Evolutionary conservation across 169 alveolate genomes (phyloP).

Genomic region (Babesia gibsoni): DNA sequence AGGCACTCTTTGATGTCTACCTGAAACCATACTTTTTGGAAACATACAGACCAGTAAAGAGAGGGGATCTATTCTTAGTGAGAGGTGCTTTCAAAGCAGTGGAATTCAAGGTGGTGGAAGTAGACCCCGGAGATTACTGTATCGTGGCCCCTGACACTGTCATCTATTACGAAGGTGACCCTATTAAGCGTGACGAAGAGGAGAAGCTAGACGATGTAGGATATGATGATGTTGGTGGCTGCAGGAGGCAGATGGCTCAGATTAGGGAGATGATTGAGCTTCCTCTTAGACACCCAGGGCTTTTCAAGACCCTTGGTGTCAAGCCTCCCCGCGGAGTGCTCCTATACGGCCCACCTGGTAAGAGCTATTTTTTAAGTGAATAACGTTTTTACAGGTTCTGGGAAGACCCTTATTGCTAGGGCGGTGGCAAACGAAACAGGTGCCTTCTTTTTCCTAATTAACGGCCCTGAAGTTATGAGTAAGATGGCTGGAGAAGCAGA

Average conservation of each 20-base stretch:
- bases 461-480: constrained; percentile 97
- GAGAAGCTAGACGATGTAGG: constrained; percentile 99
- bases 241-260: constrained; percentile 98
- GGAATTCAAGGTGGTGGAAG: constrained; percentile 99
- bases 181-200: constrained; percentile 99
- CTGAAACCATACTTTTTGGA: constrained; percentile 99
- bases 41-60: constrained; percentile 98
- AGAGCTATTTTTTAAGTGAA: background rate
- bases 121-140: constrained; percentile 99
- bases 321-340: constrained; percentile 99
- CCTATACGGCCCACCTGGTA: constrained; percentile 99
- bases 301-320: constrained; percentile 98
- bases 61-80: constrained; percentile 97
- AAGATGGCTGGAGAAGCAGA: constrained; percentile 99
- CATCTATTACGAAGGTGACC: constrained; percentile 94
- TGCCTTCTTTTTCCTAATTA: constrained; percentile 93
- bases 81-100: constrained; percentile 99
- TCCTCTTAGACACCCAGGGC: constrained; percentile 98
- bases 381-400: constrained; percentile 80
- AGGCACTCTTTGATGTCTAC: constrained; percentile 95
- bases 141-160: constrained; percentile 99
- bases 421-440: constrained; percentile 99
- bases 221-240: constrained; percentile 99
- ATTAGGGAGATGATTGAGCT: constrained; percentile 98
- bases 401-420: constrained; percentile 98